These are phyloP conservation scores for Alternaria sp. DNA, from an alignment of 2,329 filamentous ascomycete genomes.

Conservation along the genomic window DNA sequence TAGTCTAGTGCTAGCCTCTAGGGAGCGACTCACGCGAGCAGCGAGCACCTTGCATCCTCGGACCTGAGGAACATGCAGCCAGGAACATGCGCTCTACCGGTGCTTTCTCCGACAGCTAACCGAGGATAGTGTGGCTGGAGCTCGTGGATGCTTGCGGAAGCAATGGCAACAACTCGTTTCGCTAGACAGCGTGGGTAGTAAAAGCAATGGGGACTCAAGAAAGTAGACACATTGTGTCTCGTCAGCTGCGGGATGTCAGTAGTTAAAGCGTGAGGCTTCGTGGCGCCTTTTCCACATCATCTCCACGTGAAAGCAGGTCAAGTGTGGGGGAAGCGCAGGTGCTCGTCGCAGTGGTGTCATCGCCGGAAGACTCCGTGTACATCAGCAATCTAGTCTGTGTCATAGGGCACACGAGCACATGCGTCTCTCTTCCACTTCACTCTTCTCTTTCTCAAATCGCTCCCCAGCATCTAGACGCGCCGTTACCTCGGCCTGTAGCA, in stretches of 20 bases:
- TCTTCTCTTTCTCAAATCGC: conserved; percentile 4
- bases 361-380: conserved; percentile 14
- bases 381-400: conserved; percentile 6
- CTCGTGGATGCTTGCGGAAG: conserved; percentile 15
- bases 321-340: conserved; percentile 36
- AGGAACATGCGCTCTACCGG: conserved; percentile 19
- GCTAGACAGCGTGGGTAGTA: neutral
- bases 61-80: conserved; percentile 27
- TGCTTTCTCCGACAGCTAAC: conserved; percentile 15
- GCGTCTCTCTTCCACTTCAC: conserved; percentile 1
- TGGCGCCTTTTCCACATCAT: conserved; percentile 23
- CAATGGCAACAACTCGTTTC: neutral
- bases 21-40: conserved; percentile 29
- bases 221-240: conserved; percentile 20
- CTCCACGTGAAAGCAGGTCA: conserved; percentile 39
- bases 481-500: conserved; percentile 38
- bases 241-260: conserved; percentile 22
- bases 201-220: conserved; percentile 1
- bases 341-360: conserved; percentile 27
- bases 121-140: conserved; percentile 32
- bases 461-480: conserved; percentile 6
- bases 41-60: conserved; percentile 21
- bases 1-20: conserved; percentile 10
- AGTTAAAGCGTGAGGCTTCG: neutral
- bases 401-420: neutral